Evolutionary conservation across 2,329 filamentous ascomycete species (phyloP), one percentile per base, ranked within the genome.

Genomic region (Aspergillus pseudotamarii): DNA sequence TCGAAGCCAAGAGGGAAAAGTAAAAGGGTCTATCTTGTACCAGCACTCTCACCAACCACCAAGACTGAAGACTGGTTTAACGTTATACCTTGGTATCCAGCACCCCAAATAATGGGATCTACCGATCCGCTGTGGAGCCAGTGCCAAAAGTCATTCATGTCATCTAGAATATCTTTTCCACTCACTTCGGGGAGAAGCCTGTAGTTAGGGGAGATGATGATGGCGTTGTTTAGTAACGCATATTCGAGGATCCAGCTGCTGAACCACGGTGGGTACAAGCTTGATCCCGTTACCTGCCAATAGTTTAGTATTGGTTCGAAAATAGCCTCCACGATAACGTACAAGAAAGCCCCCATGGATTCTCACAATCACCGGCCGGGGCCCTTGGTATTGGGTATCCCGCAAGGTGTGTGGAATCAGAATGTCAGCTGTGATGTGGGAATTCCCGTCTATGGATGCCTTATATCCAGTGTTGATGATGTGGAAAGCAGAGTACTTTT

Each of bases 241-340:
- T 59, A 59, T 28, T 54, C 46, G 2, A 59, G 46, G 36, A 59
- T 54, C 58, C 58, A 59, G 6, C 26, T 50, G 32, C 28, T 53
- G 48, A 59, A 59, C 58, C 58, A 59, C 6, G 46, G 46, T n/a
- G 58, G 21, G 11, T 59, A 59, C 23, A 59, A 34, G 32, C 58
- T 54, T 16, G 58, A 59, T 8, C 58, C 58, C 23, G 58, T 59
- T 41, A 59, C 58, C 58, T 59, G 48, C 5, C 10, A 19, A 28
- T 11, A 21, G 21, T 14, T 34, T 19, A 50, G 46, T 4, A 16
- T 54, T 23, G 34, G 26, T 28, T 5, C 6, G n/a, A 50, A 14
- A 8, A 2, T 34, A 21, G 4, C 14, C 45, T n/a, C 8, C 36
- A 32, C 36, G 19, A n/a, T 21, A 10, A 11, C 48, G 10, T 54